Conservation (phyloP, 225 moss, liverwort and hornwort species). For the Thuidium tamariscinum region DNA sequence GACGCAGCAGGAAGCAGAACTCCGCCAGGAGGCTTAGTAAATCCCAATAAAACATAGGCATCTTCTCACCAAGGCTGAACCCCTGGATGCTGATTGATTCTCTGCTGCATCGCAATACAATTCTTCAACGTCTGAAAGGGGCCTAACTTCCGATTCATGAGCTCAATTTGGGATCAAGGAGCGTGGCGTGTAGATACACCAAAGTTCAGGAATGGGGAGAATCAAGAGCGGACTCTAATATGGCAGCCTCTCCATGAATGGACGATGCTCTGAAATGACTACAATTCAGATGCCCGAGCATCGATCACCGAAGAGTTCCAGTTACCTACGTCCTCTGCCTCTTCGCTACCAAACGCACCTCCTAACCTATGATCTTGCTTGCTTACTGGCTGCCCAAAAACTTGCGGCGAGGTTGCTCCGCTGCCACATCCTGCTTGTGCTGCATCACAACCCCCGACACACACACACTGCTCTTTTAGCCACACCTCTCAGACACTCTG, state of each 20-base stretch:
- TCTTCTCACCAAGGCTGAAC: not conserved
- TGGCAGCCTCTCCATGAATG: not conserved
- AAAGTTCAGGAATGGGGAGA: not conserved
- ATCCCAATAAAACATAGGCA: not conserved
- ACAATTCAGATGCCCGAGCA: not conserved
- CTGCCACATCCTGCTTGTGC: constrained; percentile 41
- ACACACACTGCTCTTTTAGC: not conserved
- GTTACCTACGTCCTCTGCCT: not conserved
- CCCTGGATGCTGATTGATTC: not conserved
- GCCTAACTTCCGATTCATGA: not conserved
- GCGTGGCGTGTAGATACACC: not conserved
- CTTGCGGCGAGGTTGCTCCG: constrained; percentile 31
- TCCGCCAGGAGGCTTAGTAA: not conserved
- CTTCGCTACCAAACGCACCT: not conserved
- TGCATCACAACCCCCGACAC: constrained; percentile 5
- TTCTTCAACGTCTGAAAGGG: not conserved
- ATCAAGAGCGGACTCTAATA: not conserved
- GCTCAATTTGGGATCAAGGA: not conserved
- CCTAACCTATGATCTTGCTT: not conserved
- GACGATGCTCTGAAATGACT: not conserved
- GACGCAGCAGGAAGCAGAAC: not conserved
- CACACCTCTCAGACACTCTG: not conserved
- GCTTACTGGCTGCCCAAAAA: constrained; percentile 32
- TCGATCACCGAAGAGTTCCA: not conserved
- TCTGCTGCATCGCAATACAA: not conserved